A percentile compares a stretch with the other conserved stretches of the same genome.
These are phyloP conservation scores for Huntiella moniliformis DNA, from an alignment of 2,329 filamentous ascomycete genomes.

Conservation along the genomic window DNA sequence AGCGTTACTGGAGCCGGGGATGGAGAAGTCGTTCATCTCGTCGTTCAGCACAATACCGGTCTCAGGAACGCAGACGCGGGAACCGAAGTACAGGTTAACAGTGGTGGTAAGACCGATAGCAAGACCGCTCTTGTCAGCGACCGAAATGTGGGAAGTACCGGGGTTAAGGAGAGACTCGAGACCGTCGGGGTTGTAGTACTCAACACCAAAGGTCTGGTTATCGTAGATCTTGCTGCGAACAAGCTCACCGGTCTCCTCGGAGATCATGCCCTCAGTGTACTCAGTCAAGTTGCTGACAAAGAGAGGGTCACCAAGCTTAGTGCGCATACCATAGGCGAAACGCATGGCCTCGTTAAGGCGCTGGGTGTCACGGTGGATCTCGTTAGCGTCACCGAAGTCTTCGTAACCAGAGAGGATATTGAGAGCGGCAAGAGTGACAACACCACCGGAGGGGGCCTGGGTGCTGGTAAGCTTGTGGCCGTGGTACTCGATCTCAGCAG, in stretches of 20 bases:
- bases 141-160: slow-evolving; percentile 48
- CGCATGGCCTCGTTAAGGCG: slow-evolving; percentile 66
- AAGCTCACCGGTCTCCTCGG: slow-evolving; percentile 38
- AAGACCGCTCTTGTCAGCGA: slow-evolving; percentile 50
- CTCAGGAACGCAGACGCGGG: slow-evolving; percentile 56
- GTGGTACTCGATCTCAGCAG: slow-evolving; percentile 43
- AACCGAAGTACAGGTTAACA: slow-evolving; percentile 65
- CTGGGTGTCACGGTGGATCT: slow-evolving; percentile 48
- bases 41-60: slow-evolving; percentile 63
- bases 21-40: slow-evolving; percentile 67
- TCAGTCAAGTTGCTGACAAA: slow-evolving; percentile 44
- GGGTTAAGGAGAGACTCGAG: slow-evolving; percentile 37
- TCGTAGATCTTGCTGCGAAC: slow-evolving; percentile 28
- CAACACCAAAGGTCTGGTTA: slow-evolving; percentile 20
- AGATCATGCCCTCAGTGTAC: slow-evolving; percentile 44
- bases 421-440: slow-evolving; percentile 50
- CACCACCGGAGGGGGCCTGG: slow-evolving; percentile 55
- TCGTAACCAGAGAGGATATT: slow-evolving; percentile 59
- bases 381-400: slow-evolving; percentile 36
- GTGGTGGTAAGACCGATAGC: slow-evolving; percentile 65
- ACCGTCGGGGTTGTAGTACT: slow-evolving; percentile 27
- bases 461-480: slow-evolving; percentile 50
- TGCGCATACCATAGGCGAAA: slow-evolving; percentile 61
- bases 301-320: slow-evolving; percentile 55
- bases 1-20: slow-evolving; percentile 56